Conservation (phyloP, 108 stramenopile species). For the Parietichytrium sp. region DNA sequence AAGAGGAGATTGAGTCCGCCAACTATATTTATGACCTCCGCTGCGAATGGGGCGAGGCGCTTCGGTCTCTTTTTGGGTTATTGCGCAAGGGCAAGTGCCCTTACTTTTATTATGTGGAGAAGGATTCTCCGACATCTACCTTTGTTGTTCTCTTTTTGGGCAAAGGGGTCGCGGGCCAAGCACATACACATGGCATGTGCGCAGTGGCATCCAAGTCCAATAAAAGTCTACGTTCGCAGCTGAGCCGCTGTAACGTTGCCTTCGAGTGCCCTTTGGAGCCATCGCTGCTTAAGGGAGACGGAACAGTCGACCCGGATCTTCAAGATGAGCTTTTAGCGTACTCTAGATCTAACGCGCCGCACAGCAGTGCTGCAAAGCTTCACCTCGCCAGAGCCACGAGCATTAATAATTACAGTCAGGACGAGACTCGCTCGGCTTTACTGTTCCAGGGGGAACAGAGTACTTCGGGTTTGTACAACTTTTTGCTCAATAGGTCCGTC, state of each 20-base stretch:
- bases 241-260: neutral
- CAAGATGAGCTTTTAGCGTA: conserved; percentile 10
- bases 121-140: neutral
- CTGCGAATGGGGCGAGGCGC: neutral
- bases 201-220: neutral
- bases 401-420: neutral
- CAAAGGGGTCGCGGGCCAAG: neutral
- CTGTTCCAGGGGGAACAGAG: neutral
- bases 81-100: neutral
- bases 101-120: neutral
- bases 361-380: neutral
- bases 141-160: conserved; percentile 10
- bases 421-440: neutral
- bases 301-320: conserved; percentile 9
- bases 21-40: neutral
- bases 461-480: neutral
- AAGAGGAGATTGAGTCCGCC: neutral
- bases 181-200: neutral
- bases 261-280: conserved; percentile 15
- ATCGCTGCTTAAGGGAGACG: neutral
- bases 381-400: neutral
- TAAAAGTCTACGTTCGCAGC: neutral
- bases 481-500: neutral
- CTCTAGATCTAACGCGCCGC: neutral
- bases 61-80: neutral